Percentiles rank a stretch among this genome's conserved stretches.
Evolutionary conservation across 2,329 filamentous ascomycete genomes (phyloP).

Genomic region (Phialocephala sp.): DNA sequence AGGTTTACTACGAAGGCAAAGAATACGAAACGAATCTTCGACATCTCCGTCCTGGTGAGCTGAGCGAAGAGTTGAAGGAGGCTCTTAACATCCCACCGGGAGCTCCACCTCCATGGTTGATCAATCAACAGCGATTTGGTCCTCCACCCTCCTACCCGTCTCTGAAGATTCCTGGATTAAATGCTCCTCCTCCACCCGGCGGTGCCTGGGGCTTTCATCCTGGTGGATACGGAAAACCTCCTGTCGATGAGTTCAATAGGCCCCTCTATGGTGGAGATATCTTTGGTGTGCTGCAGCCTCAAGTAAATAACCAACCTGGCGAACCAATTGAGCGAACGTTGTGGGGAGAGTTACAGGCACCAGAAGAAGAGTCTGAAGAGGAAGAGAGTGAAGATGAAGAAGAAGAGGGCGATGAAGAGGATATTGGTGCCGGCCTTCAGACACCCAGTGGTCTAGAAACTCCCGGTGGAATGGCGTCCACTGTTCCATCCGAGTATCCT

Average conservation of each 20-base stretch:
- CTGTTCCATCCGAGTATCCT: constrained; percentile 79
- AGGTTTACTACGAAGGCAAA: constrained; percentile 99
- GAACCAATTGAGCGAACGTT: constrained; percentile 86
- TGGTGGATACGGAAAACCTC: constrained; percentile 94
- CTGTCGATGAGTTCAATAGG: constrained; percentile 89
- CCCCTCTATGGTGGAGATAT: constrained; percentile 94
- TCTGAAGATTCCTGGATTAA: constrained; percentile 92
- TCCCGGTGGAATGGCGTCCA: constrained; percentile 79
- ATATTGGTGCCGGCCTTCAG: constrained; percentile 69
- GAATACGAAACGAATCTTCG: constrained; percentile 95
- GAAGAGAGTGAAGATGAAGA: constrained; percentile 75
- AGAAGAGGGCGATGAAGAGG: constrained; percentile 66
- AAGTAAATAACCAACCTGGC: constrained; percentile 66
- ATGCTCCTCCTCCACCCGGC: constrained; percentile 87
- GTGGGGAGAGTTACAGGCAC: constrained; percentile 90
- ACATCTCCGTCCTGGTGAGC: constrained; percentile 86
- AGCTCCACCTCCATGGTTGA: constrained; percentile 93
- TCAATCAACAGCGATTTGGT: constrained; percentile 93
- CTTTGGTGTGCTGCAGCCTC: constrained; percentile 75
- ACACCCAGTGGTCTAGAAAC: constrained; percentile 81
- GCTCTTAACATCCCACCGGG: constrained; percentile 92
- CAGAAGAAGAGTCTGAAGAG: constrained; percentile 76
- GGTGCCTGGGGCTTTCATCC: constrained; percentile 95
- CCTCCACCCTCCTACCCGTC: constrained; percentile 94
- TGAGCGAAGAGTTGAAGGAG: constrained; percentile 88